Evolutionary conservation across 169 alveolate genomes (phyloP), one percentile per base, ranked within the genome.

Genomic region (Blepharisma undulans): DNA sequence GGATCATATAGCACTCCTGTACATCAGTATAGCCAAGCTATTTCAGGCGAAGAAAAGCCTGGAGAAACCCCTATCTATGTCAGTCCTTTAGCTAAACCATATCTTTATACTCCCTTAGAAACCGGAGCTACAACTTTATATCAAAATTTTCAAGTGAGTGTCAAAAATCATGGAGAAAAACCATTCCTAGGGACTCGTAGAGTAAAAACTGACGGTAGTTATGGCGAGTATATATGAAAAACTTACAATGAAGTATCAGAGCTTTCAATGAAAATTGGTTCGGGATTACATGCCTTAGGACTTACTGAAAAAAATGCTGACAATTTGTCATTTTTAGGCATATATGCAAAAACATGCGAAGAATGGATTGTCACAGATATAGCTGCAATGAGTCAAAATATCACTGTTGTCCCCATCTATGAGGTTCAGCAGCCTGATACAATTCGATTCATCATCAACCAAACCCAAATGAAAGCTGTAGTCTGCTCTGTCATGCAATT

Each of bases 301-400:
- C 78, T 92, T 18, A 89, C 32, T 33, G 59, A 84, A 48, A 85
- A 74, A 12, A 90, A 82, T 30, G 91, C 36, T 27, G 34, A 86
- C n/a, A 84, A 66, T 82, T 66, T 61, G 61, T 86, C 90, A 66
- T 86, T 97, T 81, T 81, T 97, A 81, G 98, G 98, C 22, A 89
- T 98, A 66, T 97, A 94, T 80, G 92, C 98, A 29, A 96, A 93
- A 85, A 98, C 97, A 86, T 90, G 99, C 25, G 97, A 93, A 71
- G 99, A 98, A 88, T 98, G 99, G 98, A 90, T 95, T 22, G 85
- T 97, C 22, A 92, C 97, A 22, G 98, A 96, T 88, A 93, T 96
- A 30, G 99, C 96, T 12, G 91, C 97, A 33, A 92, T 91, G 78
- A 85, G 94, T n/a, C 88, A 92, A 30, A 76, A 93, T 4, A 89